Percentiles rank a stretch among this genome's conserved stretches.
Conservation (phyloP, 257 asterid genomes). For the Prunella vulgaris region DNA sequence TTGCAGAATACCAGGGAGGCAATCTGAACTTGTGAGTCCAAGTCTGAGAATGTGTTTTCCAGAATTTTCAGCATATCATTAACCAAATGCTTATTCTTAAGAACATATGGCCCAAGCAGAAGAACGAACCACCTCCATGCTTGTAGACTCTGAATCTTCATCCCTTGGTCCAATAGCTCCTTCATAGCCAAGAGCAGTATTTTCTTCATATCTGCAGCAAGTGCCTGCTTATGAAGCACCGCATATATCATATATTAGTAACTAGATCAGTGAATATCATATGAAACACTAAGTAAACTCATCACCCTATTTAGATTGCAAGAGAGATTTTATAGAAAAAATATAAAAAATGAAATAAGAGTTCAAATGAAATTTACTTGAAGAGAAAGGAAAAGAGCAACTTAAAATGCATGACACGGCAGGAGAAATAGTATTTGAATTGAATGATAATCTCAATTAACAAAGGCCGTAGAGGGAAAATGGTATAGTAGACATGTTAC, state of each 20-base stretch:
- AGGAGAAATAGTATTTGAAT: neutral
- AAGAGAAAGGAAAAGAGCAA: slow-evolving; percentile 8
- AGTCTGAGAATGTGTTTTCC: slow-evolving; percentile 65
- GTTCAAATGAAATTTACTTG: neutral
- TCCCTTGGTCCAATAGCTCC: slow-evolving; percentile 53
- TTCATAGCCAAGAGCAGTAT: slow-evolving; percentile 48
- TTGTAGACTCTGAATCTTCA: slow-evolving; percentile 67
- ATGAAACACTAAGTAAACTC: neutral
- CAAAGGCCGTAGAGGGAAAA: slow-evolving; percentile 7
- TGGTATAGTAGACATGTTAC: neutral
- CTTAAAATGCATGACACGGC: neutral
- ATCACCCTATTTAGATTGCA: neutral
- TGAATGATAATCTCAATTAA: neutral
- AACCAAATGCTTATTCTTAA: slow-evolving; percentile 51
- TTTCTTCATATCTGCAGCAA: slow-evolving; percentile 62
- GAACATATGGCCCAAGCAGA: slow-evolving; percentile 59
- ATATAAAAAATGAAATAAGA: neutral
- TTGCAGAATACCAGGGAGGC: slow-evolving; percentile 61
- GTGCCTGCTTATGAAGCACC: slow-evolving; percentile 40
- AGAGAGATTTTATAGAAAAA: neutral
- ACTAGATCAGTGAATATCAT: slow-evolving; percentile 13
- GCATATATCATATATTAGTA: neutral
- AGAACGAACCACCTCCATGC: slow-evolving; percentile 84
- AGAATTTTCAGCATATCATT: slow-evolving; percentile 78
- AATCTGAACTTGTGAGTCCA: slow-evolving; percentile 68